Base-by-base conservation (phyloP, 805 yeast genomes). In the Ogataea nitratoaversa region DNA sequence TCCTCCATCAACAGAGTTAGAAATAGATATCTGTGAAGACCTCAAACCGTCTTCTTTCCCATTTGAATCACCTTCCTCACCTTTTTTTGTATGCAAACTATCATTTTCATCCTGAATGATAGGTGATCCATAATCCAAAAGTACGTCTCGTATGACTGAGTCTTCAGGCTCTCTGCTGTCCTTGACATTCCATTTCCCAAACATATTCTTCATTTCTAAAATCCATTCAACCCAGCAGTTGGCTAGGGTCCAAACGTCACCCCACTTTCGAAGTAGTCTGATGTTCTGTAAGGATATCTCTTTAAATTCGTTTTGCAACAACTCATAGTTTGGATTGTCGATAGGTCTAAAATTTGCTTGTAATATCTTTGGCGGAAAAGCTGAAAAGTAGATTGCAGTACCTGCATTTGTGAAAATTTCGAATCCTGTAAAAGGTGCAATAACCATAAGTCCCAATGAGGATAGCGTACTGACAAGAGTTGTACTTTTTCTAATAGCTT, bases 381-480 rank as follows among this genome's bases (percentile, higher is more conserved):
- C 53, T 18, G 59, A 43, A 23, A 64, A 49, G 25, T 60, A 63
- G 24, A 63, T 49, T 20, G 63, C 50, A 1, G 68, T 65, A 17
- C 62, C 64, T 3, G 66, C 63, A 22, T 56, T 50, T 2, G 70
- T 63, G 48, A 63, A 65, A 6, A 63, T 53, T 43, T 65, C 62
- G 40, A 65, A 63, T 7, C 66, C 65, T 4, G 69, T 63, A 40
- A 65, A 65, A 5, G 70, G 70, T 1, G 68, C 66, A 20, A 60
- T 49, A 4, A 63, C 62, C 63, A 65, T 60, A 32, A 50, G 41
- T 33, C 55, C 48, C 5, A 48, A 41, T 2, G 46, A 46, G 2
- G 56, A 45, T 19, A 65, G 44, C 2, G 48, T 46, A 13, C 42
- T 41, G 5, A 60, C 50, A 36, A 65, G 40, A 6, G 37, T 40